Conservation (phyloP, 768 basidiomycete genomes). For the Rubroboletus pulcherrimus region DNA sequence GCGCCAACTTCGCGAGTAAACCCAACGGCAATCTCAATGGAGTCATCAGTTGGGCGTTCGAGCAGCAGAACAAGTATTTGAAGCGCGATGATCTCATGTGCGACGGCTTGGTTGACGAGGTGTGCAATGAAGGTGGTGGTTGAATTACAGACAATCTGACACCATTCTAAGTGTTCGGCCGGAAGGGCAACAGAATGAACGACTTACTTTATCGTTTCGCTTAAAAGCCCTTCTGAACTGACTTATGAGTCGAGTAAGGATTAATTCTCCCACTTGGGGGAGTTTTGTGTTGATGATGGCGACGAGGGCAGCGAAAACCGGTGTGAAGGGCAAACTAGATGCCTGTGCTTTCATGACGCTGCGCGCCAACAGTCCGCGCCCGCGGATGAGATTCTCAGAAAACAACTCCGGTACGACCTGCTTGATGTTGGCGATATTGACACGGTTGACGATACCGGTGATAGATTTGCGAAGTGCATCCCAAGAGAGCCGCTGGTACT, state of each 20-base stretch:
- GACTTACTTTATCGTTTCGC: constrained; percentile 89
- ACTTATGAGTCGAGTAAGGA: constrained; percentile 84
- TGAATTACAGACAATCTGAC: constrained; percentile 87
- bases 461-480: constrained; percentile 96
- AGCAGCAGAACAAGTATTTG: constrained; percentile 95
- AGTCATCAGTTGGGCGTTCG: constrained; percentile 94
- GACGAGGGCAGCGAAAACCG: constrained; percentile 92
- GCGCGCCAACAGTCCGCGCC: constrained; percentile 86
- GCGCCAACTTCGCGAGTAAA: constrained; percentile 98
- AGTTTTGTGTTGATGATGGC: constrained; percentile 96
- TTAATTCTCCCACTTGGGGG: constrained; percentile 91
- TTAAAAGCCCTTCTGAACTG: constrained; percentile 96
- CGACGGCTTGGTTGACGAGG: constrained; percentile 89
- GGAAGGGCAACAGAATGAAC: background rate
- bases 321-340: constrained; percentile 94
- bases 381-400: constrained; percentile 89
- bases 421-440: constrained; percentile 96
- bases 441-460: constrained; percentile 99
- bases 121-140: constrained; percentile 89
- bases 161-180: background rate
- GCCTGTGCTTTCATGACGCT: constrained; percentile 99
- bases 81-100: constrained; percentile 90
- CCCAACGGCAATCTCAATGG: constrained; percentile 96
- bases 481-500: constrained; percentile 96
- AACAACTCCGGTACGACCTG: constrained; percentile 88